Percentiles rank a stretch among this genome's conserved stretches.
These are phyloP conservation scores for Priceomyces haplophilus DNA, from an alignment of 805 yeast species.

Conservation along the genomic window DNA sequence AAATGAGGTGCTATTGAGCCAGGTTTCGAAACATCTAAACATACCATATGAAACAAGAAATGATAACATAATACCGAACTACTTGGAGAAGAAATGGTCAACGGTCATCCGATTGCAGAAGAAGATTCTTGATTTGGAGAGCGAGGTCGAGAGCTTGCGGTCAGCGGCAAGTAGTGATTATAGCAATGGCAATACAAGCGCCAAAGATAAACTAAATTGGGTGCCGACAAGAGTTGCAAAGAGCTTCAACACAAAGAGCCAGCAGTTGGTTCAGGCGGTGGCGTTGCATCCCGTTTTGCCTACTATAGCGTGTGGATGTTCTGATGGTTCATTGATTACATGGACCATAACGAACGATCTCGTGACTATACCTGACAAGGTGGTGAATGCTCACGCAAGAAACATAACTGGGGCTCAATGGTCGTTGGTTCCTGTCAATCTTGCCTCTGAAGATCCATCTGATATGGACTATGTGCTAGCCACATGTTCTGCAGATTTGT, in stretches of 20 bases:
- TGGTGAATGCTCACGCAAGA: slow-evolving; percentile 74
- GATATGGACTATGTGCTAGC: slow-evolving; percentile 35
- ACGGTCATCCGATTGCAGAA: slow-evolving; percentile 79
- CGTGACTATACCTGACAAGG: slow-evolving; percentile 55
- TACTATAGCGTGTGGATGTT: slow-evolving; percentile 58
- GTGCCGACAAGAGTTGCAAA: slow-evolving; percentile 50
- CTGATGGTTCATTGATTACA: slow-evolving; percentile 66
- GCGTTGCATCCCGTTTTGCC: slow-evolving; percentile 77
- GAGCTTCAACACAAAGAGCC: slow-evolving; percentile 48
- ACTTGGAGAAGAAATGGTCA: slow-evolving; percentile 80
- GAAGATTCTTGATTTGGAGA: slow-evolving; percentile 66
- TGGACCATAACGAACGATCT: slow-evolving; percentile 65
- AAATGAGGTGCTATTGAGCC: slow-evolving; percentile 13
- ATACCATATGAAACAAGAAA: slow-evolving; percentile 13
- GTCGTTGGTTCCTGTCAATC: slow-evolving; percentile 40
- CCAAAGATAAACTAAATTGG: slow-evolving; percentile 50
- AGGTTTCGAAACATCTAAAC: slow-evolving; percentile 14
- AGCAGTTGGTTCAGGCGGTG: slow-evolving; percentile 57
- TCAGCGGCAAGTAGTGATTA: slow-evolving; percentile 39
- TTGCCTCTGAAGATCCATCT: slow-evolving; percentile 18
- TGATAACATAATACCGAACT: slow-evolving; percentile 31
- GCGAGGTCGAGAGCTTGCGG: slow-evolving; percentile 48
- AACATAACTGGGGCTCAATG: slow-evolving; percentile 57
- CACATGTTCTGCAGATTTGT: slow-evolving; percentile 50
- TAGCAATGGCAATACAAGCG: background rate